Evolutionary conservation across 768 basidiomycete genomes (phyloP), one percentile per base, ranked within the genome.

Genomic region (Mycena rosella): DNA sequence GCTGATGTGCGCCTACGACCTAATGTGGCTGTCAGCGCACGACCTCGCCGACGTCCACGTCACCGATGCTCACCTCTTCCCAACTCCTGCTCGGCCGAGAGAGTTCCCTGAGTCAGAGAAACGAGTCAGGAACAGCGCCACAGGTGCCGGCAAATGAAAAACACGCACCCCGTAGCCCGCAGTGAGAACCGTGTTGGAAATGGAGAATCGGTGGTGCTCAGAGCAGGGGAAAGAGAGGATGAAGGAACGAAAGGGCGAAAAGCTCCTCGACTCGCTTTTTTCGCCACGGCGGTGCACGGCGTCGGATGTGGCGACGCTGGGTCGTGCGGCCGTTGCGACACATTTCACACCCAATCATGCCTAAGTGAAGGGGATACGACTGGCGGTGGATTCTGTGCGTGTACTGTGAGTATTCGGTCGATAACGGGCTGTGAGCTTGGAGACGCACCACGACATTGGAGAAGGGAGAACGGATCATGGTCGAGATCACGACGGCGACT

Each of bases 121-220:
- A 36, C 30, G 52, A 36, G 52, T 7, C 17, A 44, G 17, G n/a
- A 53, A n/a, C 1, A 42, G 18, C 42, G 45, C 57, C 62, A 51
- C 56, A 51, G 40, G 24, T 13, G 52, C n/a, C n/a, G 52, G 10
- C 5, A 70, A 55, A 70, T 70, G 65, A 70, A 67, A 67, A 70
- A 70, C 69, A 70, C 69, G 69, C 69, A 63, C 69, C 45, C 32
- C 40, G 3, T 54, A n/a, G 65, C 44, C 38, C 26, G 62, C 30
- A 26, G 24, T 29, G 57, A 55, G 10, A 24, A 32, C 44, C 32
- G 15, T n/a, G 11, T n/a, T 8, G 10, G 27, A 34, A 38, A 15
- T n/a, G 42, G 17, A 48, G 24, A 42, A 26, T 20, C 22, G n/a
- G 30, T 49, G 14, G 54, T 2, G 15, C 1, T 26, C 42, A 32